These are phyloP conservation scores for Kodamaea restingae DNA, from an alignment of 805 yeast genomes.

Conservation along the genomic window DNA sequence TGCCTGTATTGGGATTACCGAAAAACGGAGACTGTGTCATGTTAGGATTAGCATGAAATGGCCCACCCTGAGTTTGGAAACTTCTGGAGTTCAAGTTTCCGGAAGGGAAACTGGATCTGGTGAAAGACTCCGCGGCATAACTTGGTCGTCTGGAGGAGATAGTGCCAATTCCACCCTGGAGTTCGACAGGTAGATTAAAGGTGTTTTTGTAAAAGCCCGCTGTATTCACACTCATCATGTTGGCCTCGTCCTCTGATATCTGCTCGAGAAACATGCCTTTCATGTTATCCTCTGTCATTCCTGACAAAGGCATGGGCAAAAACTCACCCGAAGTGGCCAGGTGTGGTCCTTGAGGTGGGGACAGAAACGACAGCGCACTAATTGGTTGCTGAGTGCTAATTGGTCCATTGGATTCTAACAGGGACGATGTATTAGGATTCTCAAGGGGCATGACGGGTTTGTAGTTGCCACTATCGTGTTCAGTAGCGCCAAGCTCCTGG, in stretches of 20 bases:
- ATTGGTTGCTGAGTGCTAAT: neutral
- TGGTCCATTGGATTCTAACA: neutral
- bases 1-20: slow-evolving; percentile 1
- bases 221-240: slow-evolving; percentile 1
- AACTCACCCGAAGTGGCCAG: neutral
- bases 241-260: slow-evolving; percentile 3
- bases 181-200: slow-evolving; percentile 51
- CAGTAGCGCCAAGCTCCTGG: neutral
- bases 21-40: slow-evolving; percentile 3
- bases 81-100: slow-evolving; percentile 6
- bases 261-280: slow-evolving; percentile 3
- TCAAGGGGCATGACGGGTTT: neutral
- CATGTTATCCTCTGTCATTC: neutral
- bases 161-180: slow-evolving; percentile 61
- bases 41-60: slow-evolving; percentile 5
- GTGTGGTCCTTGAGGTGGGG: neutral
- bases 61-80: slow-evolving; percentile 2
- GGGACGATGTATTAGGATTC: slow-evolving; percentile 4
- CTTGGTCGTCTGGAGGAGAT: slow-evolving; percentile 69
- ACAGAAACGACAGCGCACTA: neutral
- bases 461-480: neutral
- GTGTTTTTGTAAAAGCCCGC: slow-evolving; percentile 20
- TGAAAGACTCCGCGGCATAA: slow-evolving; percentile 64
- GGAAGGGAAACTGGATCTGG: slow-evolving; percentile 27
- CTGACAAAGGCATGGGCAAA: neutral